phyloP scores from a whole-genome alignment of 352 stramenopile species.

The Aphanomyces euteiches region DNA sequence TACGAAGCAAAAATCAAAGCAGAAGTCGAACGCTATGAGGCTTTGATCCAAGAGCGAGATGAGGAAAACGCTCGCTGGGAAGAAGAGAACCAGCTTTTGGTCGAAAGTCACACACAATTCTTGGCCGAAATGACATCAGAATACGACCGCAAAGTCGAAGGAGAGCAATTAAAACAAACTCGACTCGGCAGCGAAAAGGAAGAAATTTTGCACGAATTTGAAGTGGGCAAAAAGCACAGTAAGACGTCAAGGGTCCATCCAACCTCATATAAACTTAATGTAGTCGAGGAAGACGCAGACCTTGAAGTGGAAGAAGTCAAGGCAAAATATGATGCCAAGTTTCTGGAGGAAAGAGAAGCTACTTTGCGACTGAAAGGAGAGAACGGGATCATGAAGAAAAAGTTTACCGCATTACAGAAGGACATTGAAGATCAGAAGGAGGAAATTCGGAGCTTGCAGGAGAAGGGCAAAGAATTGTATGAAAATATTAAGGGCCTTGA shows the following conservation, averaged over 20 bases:
- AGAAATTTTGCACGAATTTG: constrained; percentile 70
- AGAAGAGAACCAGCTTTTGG: constrained; percentile 31
- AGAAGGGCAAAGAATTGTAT: constrained; percentile 86
- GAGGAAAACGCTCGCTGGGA: constrained; percentile 61
- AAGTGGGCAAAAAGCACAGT: constrained; percentile 57
- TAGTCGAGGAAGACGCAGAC: constrained; percentile 81
- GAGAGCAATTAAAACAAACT: constrained; percentile 43
- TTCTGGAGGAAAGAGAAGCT: constrained; percentile 79
- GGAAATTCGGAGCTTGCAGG: constrained; percentile 80
- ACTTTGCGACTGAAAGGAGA: constrained; percentile 90
- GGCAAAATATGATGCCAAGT: constrained; percentile 81
- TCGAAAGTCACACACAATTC: constrained; percentile 50
- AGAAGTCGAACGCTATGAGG: constrained; percentile 69
- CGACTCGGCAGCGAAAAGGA: constrained; percentile 87
- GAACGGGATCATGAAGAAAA: constrained; percentile 94
- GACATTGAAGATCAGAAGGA: constrained; percentile 90
- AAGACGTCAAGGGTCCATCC: not conserved
- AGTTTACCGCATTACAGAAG: constrained; percentile 86
- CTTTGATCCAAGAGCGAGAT: constrained; percentile 75
- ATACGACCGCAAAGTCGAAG: constrained; percentile 31
- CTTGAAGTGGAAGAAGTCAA: constrained; percentile 86
- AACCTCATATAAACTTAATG: not conserved
- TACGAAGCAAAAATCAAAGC: constrained; percentile 92
- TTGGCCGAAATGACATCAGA: constrained; percentile 29
- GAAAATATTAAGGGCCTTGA: constrained; percentile 82